A percentile compares a stretch with the other conserved stretches of the same genome.
These are phyloP conservation scores for Tylopilus rubrobrunneus DNA, from an alignment of 768 basidiomycete genomes.

Conservation along the genomic window DNA sequence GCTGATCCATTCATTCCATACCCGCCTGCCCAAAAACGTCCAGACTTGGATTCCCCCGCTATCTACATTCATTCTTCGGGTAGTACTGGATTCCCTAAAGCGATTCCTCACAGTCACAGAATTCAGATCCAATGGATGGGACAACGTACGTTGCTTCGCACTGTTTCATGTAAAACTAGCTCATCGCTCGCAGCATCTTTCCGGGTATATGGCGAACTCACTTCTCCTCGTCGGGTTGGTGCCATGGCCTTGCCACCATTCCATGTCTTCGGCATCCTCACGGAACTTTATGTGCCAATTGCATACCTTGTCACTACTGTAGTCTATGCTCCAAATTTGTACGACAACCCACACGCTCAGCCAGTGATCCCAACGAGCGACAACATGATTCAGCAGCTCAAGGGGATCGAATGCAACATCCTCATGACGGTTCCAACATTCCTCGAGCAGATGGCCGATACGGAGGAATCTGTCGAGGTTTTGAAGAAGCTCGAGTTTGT, in stretches of 20 bases:
- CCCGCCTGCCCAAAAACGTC: constrained; percentile 4
- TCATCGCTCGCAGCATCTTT: constrained; percentile 4
- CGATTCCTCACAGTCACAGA: constrained; percentile 36
- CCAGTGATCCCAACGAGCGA: constrained; percentile 39
- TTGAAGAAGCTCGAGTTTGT: constrained; percentile 27
- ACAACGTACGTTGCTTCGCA: constrained; percentile 28
- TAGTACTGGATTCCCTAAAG: constrained; percentile 49
- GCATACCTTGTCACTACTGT: constrained; percentile 11
- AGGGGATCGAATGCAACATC: constrained; percentile 24
- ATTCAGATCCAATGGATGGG: constrained; percentile 33
- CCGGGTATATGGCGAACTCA: not conserved
- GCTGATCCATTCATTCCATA: constrained; percentile 19
- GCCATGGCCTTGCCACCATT: constrained; percentile 27
- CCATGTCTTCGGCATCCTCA: constrained; percentile 20
- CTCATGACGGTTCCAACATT: constrained; percentile 38
- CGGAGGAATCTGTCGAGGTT: constrained; percentile 20
- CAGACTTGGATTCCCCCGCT: constrained; percentile 34
- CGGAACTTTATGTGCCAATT: constrained; percentile 19
- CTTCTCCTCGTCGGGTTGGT: constrained; percentile 17
- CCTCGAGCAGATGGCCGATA: constrained; percentile 34
- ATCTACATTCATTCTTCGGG: constrained; percentile 50
- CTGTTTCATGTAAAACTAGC: not conserved
- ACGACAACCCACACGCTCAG: constrained; percentile 13
- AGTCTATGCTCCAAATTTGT: constrained; percentile 28
- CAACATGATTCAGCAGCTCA: constrained; percentile 36